Base-by-base conservation (phyloP, 768 basidiomycete species). In the Boletus bicolor region DNA sequence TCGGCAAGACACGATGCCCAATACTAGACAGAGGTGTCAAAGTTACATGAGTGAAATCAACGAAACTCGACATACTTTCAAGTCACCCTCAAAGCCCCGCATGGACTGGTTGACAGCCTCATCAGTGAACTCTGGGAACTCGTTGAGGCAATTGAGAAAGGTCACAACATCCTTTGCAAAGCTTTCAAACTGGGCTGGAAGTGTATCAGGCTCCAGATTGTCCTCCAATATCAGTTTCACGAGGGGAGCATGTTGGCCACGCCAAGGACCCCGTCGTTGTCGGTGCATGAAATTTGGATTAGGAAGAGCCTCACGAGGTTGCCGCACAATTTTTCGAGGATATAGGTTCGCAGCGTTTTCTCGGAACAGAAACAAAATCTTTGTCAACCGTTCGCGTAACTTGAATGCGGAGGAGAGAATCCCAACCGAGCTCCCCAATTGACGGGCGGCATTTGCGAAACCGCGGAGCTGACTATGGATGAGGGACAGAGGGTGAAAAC, bases 301-400 rank as follows among this genome's bases (percentile, higher is more conserved):
- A 12, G 76, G 68, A 36, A 73, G 67, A 1, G 71, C 64, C 28
- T 79, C 77, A 19, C 67, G 70, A 14, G 74, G 66, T 51, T 76
- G 75, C 39, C 73, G 70, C 24, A 58, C 53, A 42, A 82, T 70
- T 58, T 77, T 80, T 47, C 78, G 74, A 39, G 82, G 81, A 55
- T 82, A 78, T n/a, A 83, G 69, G 39, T 76, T 78, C 24, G 82
- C 79, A n/a, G 81, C 81, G 53, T 82, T 82, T 58, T 81, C 79
- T 41, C 78, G 77, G 62, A 83, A 82, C 28, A 82, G 69, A 55
- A 75, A 79, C 30, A 79, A 63, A 10, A 82, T 75, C 54, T 79
- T 79, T 5, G 77, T 73, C 30, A 83, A 71, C 10, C 82, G 78
- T 50, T 81, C 75, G 5, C 82, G 76, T 24, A 82, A 68, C 54